Percentiles rank a stretch among this genome's conserved stretches.
Conservation (phyloP, 2,329 filamentous ascomycete genomes). For the Cercospora beticola region DNA sequence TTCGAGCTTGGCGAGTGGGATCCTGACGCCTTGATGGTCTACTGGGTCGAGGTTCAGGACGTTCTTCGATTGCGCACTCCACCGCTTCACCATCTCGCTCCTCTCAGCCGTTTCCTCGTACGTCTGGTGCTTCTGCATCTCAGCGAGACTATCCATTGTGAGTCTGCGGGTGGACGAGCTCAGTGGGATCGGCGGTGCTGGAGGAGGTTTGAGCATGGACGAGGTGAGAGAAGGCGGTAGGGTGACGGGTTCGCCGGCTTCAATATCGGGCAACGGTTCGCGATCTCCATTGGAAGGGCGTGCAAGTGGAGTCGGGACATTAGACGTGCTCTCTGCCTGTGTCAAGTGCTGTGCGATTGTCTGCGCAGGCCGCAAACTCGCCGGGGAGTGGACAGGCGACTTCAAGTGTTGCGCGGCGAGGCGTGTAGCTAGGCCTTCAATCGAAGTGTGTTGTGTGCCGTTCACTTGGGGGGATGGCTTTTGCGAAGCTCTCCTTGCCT, state of each 20-base stretch:
- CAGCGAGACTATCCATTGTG: slow-evolving; percentile 28
- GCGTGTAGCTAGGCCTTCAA: slow-evolving; percentile 22
- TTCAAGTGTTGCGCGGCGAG: slow-evolving; percentile 24
- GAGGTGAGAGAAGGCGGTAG: slow-evolving; percentile 32
- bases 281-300: slow-evolving; percentile 37
- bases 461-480: slow-evolving; percentile 8
- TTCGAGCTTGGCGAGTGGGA: slow-evolving; percentile 40
- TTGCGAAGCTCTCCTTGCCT: slow-evolving; percentile 15
- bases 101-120: slow-evolving; percentile 16
- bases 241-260: slow-evolving; percentile 27
- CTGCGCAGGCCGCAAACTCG: slow-evolving; percentile 25
- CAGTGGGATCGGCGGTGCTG: background rate
- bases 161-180: slow-evolving; percentile 18
- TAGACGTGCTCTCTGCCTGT: slow-evolving; percentile 49
- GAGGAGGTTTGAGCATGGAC: slow-evolving; percentile 10
- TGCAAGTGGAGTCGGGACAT: slow-evolving; percentile 55
- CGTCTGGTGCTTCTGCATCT: slow-evolving; percentile 26
- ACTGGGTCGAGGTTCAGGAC: slow-evolving; percentile 31
- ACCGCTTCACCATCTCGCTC: slow-evolving; percentile 30
- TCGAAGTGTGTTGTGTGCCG: slow-evolving; percentile 13
- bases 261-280: slow-evolving; percentile 38
- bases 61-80: slow-evolving; percentile 31
- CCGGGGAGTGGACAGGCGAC: slow-evolving; percentile 23
- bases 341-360: slow-evolving; percentile 29
- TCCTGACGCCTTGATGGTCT: slow-evolving; percentile 30